A percentile compares a stretch with the other conserved stretches of the same genome.
Evolutionary conservation across 345 rosid genomes (phyloP).

Genomic region (Salix dunnii): DNA sequence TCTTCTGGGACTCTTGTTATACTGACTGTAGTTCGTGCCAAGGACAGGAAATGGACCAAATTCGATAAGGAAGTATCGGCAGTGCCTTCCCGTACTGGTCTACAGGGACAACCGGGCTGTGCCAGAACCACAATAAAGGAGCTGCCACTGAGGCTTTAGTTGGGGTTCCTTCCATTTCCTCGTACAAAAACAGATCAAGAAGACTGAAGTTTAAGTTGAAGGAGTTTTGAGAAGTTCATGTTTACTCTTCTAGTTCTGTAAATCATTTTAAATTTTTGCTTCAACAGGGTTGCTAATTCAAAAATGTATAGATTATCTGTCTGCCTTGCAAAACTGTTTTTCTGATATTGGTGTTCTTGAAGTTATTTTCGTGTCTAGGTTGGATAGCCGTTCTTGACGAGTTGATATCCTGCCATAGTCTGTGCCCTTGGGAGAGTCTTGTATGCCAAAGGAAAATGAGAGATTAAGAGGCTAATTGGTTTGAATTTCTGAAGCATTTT

Average conservation of each 20-base stretch:
- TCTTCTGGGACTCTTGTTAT: slow-evolving; percentile 49
- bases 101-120: slow-evolving; percentile 13
- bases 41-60: slow-evolving; percentile 44
- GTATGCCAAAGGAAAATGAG: not conserved
- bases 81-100: not conserved
- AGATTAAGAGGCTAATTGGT: not conserved
- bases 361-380: not conserved
- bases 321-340: not conserved
- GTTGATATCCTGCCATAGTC: not conserved
- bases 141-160: slow-evolving; percentile 47
- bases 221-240: slow-evolving; percentile 14
- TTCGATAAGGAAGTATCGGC: slow-evolving; percentile 32
- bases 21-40: slow-evolving; percentile 45
- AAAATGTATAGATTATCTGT: not conserved
- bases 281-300: not conserved
- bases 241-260: not conserved
- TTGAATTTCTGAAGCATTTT: too few species aligned
- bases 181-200: slow-evolving; percentile 14
- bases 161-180: slow-evolving; percentile 38
- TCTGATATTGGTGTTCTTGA: not conserved
- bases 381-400: not conserved
- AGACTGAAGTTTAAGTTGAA: slow-evolving; percentile 14
- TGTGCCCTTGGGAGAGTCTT: not conserved
- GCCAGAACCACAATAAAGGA: slow-evolving; percentile 28
- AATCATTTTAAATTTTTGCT: not conserved